Evolutionary conservation across 805 yeast genomes (phyloP).

Genomic region (Ogataea zsoltii): DNA sequence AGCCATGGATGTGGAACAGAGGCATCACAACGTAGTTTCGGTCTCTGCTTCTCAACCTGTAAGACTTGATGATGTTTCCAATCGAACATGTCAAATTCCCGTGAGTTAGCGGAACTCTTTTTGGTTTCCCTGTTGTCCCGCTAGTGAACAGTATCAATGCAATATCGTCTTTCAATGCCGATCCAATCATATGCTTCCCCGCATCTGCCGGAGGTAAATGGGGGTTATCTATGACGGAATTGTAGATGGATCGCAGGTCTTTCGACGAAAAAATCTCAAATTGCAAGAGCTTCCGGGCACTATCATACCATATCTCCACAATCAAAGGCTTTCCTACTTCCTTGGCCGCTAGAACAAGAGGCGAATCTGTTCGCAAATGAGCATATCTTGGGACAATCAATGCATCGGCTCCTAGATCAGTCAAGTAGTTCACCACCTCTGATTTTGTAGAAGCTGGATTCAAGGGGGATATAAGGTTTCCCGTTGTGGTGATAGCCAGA

Average conservation of each 20-base stretch:
- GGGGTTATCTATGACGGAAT: conserved; percentile 20
- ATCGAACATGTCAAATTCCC: conserved; percentile 60
- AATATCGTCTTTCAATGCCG: conserved; percentile 40
- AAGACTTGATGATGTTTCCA: conserved; percentile 58
- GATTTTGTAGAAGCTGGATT: conserved; percentile 60
- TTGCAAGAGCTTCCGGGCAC: conserved; percentile 43
- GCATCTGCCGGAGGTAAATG: conserved; percentile 15
- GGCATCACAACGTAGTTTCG: conserved; percentile 72
- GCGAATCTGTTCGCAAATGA: conserved; percentile 33
- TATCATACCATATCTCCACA: conserved; percentile 53
- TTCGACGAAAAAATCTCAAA: conserved; percentile 29
- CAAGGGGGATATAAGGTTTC: conserved; percentile 66
- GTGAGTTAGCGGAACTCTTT: conserved; percentile 73
- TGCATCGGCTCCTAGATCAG: conserved; percentile 57
- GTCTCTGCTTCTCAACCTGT: conserved; percentile 50
- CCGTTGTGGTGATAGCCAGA: conserved; percentile 55
- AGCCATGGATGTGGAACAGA: conserved; percentile 74
- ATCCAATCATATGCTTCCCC: conserved; percentile 11
- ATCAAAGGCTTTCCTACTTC: conserved; percentile 52
- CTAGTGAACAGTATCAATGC: conserved; percentile 72
- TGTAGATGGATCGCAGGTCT: conserved; percentile 18
- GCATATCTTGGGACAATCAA: conserved; percentile 59
- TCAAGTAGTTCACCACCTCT: conserved; percentile 66
- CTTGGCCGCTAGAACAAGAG: conserved; percentile 25
- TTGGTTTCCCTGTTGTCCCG: conserved; percentile 77